Conservation (phyloP, 805 yeast species). For the Maudiozyma bulderi region DNA sequence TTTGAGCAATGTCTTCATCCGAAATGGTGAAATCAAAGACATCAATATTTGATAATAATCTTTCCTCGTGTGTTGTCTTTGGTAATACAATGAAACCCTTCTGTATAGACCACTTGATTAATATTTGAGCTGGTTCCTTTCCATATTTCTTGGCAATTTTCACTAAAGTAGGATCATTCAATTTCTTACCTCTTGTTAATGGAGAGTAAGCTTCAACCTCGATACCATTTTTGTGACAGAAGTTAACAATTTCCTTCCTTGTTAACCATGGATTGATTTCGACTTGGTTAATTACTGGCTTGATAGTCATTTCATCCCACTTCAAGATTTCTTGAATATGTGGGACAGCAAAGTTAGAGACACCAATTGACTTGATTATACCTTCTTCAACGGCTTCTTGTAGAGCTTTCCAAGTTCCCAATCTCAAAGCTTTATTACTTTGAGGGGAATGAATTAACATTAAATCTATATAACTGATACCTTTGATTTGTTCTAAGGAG, state of each 20-base stretch:
- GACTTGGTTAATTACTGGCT: constrained; percentile 70
- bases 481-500: constrained; percentile 42
- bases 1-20: not conserved
- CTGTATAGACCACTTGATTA: constrained; percentile 61
- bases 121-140: constrained; percentile 50
- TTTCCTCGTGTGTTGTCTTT: constrained; percentile 44
- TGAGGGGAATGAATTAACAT: constrained; percentile 57
- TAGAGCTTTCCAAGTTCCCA: constrained; percentile 60
- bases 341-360: constrained; percentile 58
- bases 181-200: constrained; percentile 49
- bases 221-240: constrained; percentile 45
- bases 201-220: constrained; percentile 72
- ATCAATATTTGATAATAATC: constrained; percentile 47
- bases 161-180: constrained; percentile 43
- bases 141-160: constrained; percentile 41
- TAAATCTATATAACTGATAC: constrained; percentile 57
- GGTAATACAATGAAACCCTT: constrained; percentile 65
- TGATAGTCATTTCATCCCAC: constrained; percentile 43
- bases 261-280: constrained; percentile 80
- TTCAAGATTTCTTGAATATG: constrained; percentile 51
- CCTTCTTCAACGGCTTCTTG: constrained; percentile 59
- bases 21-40: constrained; percentile 36
- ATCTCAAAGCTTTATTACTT: constrained; percentile 36
- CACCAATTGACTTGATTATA: constrained; percentile 57
- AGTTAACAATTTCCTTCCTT: constrained; percentile 51